phyloP scores from a whole-genome alignment of 768 basidiomycete genomes.

The Tylopilus felleus region DNA sequence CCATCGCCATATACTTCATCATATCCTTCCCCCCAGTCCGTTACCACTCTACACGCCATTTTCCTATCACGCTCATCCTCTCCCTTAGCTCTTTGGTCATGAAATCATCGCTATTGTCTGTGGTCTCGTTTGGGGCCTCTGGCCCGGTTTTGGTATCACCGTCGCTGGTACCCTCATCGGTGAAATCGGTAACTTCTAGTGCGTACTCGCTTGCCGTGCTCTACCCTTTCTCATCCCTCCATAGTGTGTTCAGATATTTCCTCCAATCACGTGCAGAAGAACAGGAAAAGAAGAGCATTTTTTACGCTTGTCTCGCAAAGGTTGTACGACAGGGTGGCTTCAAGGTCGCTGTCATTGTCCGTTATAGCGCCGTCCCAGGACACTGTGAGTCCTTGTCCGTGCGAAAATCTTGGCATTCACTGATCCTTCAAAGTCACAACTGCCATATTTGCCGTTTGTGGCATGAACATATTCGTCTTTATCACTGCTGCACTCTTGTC shows the following conservation, averaged over 20 bases:
- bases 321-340: constrained; percentile 87
- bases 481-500: constrained; percentile 76
- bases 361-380: constrained; percentile 80
- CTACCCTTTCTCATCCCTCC: constrained; percentile 12
- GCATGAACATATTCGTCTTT: constrained; percentile 79
- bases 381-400: constrained; percentile 56
- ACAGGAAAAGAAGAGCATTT: constrained; percentile 53
- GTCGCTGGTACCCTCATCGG: constrained; percentile 80
- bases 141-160: constrained; percentile 85
- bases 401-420: not conserved
- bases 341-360: constrained; percentile 72
- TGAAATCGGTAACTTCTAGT: constrained; percentile 88
- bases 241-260: constrained; percentile 79
- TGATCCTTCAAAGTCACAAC: constrained; percentile 61
- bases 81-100: constrained; percentile 75
- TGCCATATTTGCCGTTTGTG: constrained; percentile 84
- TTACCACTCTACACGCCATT: constrained; percentile 1
- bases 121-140: constrained; percentile 87
- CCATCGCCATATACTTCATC: constrained; percentile 77
- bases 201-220: constrained; percentile 27
- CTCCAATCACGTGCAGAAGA: constrained; percentile 75
- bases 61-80: constrained; percentile 2
- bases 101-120: constrained; percentile 88
- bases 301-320: constrained; percentile 59
- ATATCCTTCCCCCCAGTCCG: constrained; percentile 82